Conservation (phyloP, 257 asterid genomes). For the Solanum chiquidenum region DNA sequence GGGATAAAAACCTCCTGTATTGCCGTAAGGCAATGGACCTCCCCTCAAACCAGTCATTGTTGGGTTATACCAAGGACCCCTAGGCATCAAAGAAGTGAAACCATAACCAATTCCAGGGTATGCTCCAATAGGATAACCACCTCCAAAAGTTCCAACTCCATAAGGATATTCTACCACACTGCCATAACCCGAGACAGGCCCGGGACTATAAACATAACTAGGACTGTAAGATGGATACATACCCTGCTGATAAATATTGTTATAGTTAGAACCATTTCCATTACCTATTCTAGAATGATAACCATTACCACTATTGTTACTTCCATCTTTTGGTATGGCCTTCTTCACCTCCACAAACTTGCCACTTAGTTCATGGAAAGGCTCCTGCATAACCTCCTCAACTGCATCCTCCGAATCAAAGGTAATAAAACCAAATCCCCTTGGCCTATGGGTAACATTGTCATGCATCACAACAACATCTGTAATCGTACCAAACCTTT, state of each 20-base stretch:
- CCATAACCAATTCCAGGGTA: constrained; percentile 59
- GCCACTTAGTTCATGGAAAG: constrained; percentile 61
- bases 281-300: constrained; percentile 31
- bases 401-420: constrained; percentile 80
- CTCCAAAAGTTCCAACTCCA: constrained; percentile 40
- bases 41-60: constrained; percentile 37
- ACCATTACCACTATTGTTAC: constrained; percentile 20
- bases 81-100: constrained; percentile 32
- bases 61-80: constrained; percentile 41
- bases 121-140: constrained; percentile 45
- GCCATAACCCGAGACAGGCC: constrained; percentile 33
- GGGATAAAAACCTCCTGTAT: constrained; percentile 37
- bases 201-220: constrained; percentile 34
- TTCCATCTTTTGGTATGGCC: constrained; percentile 80
- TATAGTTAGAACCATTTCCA: constrained; percentile 32
- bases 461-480: constrained; percentile 96
- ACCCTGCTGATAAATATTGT: constrained; percentile 30
- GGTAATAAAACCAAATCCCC: constrained; percentile 91
- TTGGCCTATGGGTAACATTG: constrained; percentile 70
- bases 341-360: constrained; percentile 85
- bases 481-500: constrained; percentile 65
- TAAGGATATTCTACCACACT: constrained; percentile 44
- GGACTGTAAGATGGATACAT: constrained; percentile 27
- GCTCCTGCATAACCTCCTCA: constrained; percentile 69
- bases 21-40: constrained; percentile 34